phyloP scores from a whole-genome alignment of 208 protist species.

The Trypanosomatidae sp. region DNA sequence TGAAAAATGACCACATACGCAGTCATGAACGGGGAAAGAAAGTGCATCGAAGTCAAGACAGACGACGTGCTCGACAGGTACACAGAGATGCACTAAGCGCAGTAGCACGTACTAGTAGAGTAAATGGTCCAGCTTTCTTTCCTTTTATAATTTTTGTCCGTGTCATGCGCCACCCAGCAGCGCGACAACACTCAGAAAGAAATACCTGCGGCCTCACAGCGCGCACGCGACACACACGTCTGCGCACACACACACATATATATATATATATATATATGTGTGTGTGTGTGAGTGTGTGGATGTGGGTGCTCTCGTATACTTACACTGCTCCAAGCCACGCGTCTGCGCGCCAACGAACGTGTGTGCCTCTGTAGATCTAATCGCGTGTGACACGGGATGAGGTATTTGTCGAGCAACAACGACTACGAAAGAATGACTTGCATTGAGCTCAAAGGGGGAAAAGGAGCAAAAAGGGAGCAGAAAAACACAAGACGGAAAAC shows the following conservation, averaged over 20 bases:
- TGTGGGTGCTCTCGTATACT: not conserved
- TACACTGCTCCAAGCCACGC: not conserved
- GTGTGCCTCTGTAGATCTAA: not conserved
- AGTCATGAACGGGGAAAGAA: not conserved
- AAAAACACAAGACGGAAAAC: not conserved
- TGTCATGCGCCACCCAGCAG: not conserved
- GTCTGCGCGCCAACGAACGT: not conserved
- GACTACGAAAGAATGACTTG: not conserved
- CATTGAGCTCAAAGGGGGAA: not conserved
- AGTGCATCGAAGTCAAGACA: not conserved
- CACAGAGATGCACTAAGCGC: not conserved
- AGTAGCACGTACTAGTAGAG: not conserved
- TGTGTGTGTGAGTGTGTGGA: too few species aligned
- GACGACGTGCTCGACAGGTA: not conserved
- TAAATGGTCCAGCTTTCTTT: not conserved
- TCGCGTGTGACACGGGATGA: not conserved
- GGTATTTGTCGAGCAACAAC: too few species aligned
- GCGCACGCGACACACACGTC: not conserved
- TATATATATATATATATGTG: too few species aligned
- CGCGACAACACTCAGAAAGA: not conserved
- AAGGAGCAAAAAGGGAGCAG: not conserved
- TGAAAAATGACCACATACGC: not conserved
- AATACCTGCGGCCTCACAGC: not conserved
- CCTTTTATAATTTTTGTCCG: not conserved
- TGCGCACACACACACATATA: not conserved